These are phyloP conservation scores for Phytopythium aichiense DNA, from an alignment of 352 stramenopile species.

Conservation along the genomic window DNA sequence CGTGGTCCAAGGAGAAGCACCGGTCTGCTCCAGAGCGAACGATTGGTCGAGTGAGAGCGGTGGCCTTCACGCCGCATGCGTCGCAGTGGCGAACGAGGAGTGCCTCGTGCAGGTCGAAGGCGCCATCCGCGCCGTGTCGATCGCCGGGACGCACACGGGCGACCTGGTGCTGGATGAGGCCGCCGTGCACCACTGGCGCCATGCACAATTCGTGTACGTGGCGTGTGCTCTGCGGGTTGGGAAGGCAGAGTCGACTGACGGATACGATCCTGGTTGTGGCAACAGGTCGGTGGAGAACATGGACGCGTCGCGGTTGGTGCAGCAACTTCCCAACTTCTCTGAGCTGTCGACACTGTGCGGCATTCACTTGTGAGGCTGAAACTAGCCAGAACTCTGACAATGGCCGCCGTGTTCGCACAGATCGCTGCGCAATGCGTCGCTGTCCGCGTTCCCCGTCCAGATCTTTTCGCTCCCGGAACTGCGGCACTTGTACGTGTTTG, in stretches of 20 bases:
- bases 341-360: constrained; percentile 1
- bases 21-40: background rate
- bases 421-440: constrained; percentile 18
- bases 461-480: constrained; percentile 15
- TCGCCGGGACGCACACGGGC: background rate
- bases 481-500: constrained; percentile 9
- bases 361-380: background rate
- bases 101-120: background rate
- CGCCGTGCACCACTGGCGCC: background rate
- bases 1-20: background rate
- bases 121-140: background rate
- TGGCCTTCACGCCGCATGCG: background rate
- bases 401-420: background rate
- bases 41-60: background rate
- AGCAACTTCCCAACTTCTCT: background rate
- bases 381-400: too few species aligned
- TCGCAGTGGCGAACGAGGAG: background rate
- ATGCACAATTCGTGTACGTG: constrained; percentile 13
- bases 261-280: background rate
- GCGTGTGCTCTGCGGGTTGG: background rate
- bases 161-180: background rate
- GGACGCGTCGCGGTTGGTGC: background rate
- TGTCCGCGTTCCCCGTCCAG: constrained; percentile 11
- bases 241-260: background rate
- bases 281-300: constrained; percentile 1